These are phyloP conservation scores for Paraconiothyrium sp. DNA, from an alignment of 2,329 filamentous ascomycete species.

Conservation along the genomic window DNA sequence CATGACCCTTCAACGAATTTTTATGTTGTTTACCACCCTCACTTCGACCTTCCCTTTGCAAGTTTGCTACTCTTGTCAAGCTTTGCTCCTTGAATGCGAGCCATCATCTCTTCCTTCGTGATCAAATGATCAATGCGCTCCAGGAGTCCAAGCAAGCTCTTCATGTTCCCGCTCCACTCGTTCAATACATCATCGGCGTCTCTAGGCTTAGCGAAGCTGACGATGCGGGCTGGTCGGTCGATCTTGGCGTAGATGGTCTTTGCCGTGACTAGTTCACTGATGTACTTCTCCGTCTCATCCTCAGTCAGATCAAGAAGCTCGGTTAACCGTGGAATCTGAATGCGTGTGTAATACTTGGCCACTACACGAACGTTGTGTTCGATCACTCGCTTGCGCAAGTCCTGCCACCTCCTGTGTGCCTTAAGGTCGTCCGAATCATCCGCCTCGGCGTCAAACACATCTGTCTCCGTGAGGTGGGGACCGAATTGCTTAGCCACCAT, in stretches of 20 bases:
- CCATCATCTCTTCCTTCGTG: conserved; percentile 99
- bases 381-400: conserved; percentile 96
- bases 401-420: conserved; percentile 87
- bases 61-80: conserved; percentile 53
- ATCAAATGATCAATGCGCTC: conserved; percentile 97
- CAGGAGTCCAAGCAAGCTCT: conserved; percentile 83
- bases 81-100: conserved; percentile 79
- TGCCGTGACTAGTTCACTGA: conserved; percentile 93
- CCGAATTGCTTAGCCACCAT: conserved; percentile 90
- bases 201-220: conserved; percentile 93
- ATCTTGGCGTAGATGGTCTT: conserved; percentile 99
- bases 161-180: conserved; percentile 99
- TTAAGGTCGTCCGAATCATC: conserved; percentile 77
- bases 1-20: conserved; percentile 25
- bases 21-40: conserved; percentile 17
- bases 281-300: conserved; percentile 98
- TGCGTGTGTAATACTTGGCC: conserved; percentile 98
- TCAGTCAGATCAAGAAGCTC: conserved; percentile 90
- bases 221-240: conserved; percentile 88
- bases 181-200: conserved; percentile 97
- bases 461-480: conserved; percentile 84
- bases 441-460: conserved; percentile 81
- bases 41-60: conserved; percentile 48
- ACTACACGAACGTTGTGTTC: conserved; percentile 98
- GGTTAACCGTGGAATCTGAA: conserved; percentile 89